Conservation (phyloP, 1,284 basidiomycete species). For the Exobasidium rhododendri region DNA sequence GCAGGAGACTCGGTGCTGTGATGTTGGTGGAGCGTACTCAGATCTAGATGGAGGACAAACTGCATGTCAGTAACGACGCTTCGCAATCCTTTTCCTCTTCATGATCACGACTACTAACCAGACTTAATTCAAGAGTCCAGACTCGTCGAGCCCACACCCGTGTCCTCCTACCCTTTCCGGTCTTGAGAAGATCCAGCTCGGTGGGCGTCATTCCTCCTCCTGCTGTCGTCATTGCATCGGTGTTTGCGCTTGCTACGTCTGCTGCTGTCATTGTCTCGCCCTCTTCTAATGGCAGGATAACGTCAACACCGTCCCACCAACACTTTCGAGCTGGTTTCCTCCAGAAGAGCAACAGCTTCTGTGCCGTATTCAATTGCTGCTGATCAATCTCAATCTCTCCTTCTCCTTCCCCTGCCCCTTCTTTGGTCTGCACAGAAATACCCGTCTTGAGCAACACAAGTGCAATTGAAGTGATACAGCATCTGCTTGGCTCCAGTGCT, state of each 20-base stretch:
- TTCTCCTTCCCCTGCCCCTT: constrained; percentile 27
- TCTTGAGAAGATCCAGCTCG: constrained; percentile 42
- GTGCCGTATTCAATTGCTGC: constrained; percentile 90
- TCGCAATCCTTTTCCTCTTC: too few species aligned
- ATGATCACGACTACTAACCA: too few species aligned
- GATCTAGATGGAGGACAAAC: too few species aligned
- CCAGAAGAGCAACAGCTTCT: constrained; percentile 97
- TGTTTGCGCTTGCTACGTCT: constrained; percentile 9
- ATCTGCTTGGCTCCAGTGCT: constrained; percentile 87
- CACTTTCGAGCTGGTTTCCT: constrained; percentile 97
- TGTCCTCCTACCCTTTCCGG: constrained; percentile 43
- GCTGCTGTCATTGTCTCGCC: constrained; percentile 61
- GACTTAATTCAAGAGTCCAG: constrained; percentile 95
- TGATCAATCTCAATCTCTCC: constrained; percentile 65
- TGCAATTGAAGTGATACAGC: constrained; percentile 96
- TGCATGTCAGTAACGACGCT: too few species aligned
- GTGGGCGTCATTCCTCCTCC: constrained; percentile 37
- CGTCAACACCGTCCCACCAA: constrained; percentile 98
- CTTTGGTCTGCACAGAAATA: constrained; percentile 12
- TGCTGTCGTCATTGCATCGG: constrained; percentile 16
- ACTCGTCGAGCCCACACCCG: constrained; percentile 88
- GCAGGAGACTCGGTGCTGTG: too few species aligned
- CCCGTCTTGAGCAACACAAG: constrained; percentile 89
- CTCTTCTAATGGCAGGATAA: constrained; percentile 67
- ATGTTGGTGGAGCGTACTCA: too few species aligned